Evolutionary conservation across 805 yeast species (phyloP).

Genomic region (Candida dajiaensis): DNA sequence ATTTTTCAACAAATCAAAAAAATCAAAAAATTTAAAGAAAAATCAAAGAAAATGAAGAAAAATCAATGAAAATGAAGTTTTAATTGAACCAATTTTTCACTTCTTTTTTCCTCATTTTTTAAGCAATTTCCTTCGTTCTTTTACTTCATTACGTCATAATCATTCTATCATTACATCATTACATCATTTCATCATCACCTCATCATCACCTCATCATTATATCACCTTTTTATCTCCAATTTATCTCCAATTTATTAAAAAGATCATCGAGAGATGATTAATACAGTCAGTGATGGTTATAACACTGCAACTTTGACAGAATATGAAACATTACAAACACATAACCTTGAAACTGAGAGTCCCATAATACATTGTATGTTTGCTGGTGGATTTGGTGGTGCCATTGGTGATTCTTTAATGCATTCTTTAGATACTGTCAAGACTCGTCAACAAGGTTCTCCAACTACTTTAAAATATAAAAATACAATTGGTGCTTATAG

Average conservation of each 20-base stretch:
- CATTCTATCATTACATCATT: no score
- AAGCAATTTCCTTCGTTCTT: no score
- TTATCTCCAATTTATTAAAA: not conserved
- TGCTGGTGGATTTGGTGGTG: conserved; percentile 95
- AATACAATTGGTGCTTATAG: conserved; percentile 71
- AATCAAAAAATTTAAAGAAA: no score
- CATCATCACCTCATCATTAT: no score
- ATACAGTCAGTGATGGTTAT: not conserved
- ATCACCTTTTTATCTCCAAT: no score
- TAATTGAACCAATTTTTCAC: no score
- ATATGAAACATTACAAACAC: not conserved
- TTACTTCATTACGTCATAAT: no score
- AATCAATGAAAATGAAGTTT: no score
- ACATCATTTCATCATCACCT: no score
- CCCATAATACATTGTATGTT: conserved; percentile 58
- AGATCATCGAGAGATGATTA: not conserved
- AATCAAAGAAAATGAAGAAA: no score
- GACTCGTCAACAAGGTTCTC: conserved; percentile 96
- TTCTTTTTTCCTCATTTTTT: no score
- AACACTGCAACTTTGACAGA: not conserved
- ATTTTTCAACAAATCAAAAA: not conserved
- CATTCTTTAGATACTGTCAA: conserved; percentile 96
- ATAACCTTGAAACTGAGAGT: conserved; percentile 10
- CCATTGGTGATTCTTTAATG: conserved; percentile 88
- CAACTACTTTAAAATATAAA: conserved; percentile 56